Conservation (phyloP, 805 yeast species). For the Nakazawaea molendinolei region DNA sequence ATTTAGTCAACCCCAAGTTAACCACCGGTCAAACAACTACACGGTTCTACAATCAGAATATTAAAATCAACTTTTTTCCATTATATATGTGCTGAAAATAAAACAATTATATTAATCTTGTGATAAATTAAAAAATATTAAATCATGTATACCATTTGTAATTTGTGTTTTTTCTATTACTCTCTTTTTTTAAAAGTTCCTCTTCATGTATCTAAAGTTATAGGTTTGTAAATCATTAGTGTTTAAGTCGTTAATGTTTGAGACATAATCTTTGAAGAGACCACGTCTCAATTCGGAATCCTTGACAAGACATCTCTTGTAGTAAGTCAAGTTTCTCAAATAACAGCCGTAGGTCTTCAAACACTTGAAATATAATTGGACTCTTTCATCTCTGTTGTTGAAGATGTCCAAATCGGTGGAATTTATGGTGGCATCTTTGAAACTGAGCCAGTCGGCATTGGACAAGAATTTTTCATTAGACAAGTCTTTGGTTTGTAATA, state of each 20-base stretch:
- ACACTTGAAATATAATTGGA: conserved; percentile 46
- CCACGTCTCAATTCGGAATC: conserved; percentile 36
- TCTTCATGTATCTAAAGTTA: conserved; percentile 9
- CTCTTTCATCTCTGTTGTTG: conserved; percentile 32
- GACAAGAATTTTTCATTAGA: conserved; percentile 60
- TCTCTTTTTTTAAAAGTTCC: conserved; percentile 5
- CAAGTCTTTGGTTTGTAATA: conserved; percentile 37
- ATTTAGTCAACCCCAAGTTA: no score
- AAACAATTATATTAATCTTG: no score
- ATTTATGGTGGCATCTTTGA: conserved; percentile 67
- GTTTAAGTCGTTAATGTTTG: conserved; percentile 1
- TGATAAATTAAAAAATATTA: background rate
- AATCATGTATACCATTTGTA: no score
- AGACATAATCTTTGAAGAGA: background rate
- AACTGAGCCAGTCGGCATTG: conserved; percentile 79
- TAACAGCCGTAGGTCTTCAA: conserved; percentile 43
- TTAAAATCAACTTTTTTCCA: no score
- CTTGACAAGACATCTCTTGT: conserved; percentile 37
- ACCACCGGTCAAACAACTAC: no score
- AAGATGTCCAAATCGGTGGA: conserved; percentile 29
- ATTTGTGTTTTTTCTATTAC: no score
- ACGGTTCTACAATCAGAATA: no score
- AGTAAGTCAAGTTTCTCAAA: conserved; percentile 40
- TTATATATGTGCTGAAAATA: no score
- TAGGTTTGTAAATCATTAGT: conserved; percentile 4